Base-by-base conservation (phyloP, 305 asterid genomes). In the Lippia alba region DNA sequence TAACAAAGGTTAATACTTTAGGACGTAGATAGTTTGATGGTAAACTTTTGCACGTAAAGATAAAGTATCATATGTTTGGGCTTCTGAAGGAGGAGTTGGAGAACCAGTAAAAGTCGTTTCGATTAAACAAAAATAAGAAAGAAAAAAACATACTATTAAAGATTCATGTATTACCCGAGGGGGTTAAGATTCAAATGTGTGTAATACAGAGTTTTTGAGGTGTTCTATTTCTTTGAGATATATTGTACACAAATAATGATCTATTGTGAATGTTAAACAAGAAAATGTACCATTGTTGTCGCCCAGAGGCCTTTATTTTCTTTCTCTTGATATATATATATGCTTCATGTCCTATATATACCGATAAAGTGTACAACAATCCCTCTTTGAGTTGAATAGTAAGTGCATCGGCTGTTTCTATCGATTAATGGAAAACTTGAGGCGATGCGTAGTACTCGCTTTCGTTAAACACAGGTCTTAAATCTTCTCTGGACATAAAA, bases 401-500 rank as follows among this genome's bases (percentile, higher is more conserved):
- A 51, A 55, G 65, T 40, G 30, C 30, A 3, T 24, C 30, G 45
- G 32, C 33, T 50, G 57, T 20, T 40, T 34, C 62, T 53, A 53
- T 10, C 6, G 44, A 56, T 80, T 69, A 91, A 64, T 91, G 97
- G 56, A 91, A 91, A 68, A 91, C 97, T 78, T 91, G 97, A 48
- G 92, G 79, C 0, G 98, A 93, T 4, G 98, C 97, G 67, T 93
- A 93, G 80, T 89, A 91, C 81, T 94, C 98, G 46, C 97, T 94
- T 80, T 94, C 98, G 34, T 89, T 94, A 71, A 91, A 94, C 15
- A 89, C 90, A n/a, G 98, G 97, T 79, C 98, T 87, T 64, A 91
- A 72, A 78, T 94, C 98, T 84, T 94, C 98, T 75, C 77, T 83
- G 85, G 78, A 81, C 98, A 94, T 91, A 64, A 94, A 94, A 58